A percentile compares a stretch with the other conserved stretches of the same genome.
phyloP scores from a whole-genome alignment of 129 eudicot genomes.

The Glebionis coronaria region DNA sequence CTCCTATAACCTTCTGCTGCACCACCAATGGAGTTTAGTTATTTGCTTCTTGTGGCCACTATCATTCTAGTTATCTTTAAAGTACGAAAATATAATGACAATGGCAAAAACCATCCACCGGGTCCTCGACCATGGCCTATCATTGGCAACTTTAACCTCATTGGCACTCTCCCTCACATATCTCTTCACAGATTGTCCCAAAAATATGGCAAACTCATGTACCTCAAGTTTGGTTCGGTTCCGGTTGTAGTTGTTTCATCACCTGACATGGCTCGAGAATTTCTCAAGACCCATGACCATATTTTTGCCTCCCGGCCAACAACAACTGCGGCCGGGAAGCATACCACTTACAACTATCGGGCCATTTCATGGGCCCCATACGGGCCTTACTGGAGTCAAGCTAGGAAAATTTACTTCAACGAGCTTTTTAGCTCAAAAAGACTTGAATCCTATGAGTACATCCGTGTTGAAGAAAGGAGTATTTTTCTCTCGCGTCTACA shows the following conservation, averaged over 20 bases:
- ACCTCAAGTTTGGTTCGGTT: conserved; percentile 34
- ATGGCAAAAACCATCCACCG: conserved; percentile 30
- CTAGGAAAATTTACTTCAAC: conserved; percentile 30
- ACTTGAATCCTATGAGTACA: conserved; percentile 19
- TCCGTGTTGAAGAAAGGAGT: conserved; percentile 36
- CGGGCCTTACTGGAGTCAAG: conserved; percentile 47
- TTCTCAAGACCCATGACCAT: conserved; percentile 37
- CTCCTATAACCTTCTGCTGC: no score
- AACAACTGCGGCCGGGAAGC: conserved; percentile 40
- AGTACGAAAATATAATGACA: not conserved
- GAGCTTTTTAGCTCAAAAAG: conserved; percentile 37
- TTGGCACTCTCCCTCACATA: conserved; percentile 46
- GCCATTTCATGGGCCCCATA: conserved; percentile 45
- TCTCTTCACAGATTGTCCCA: conserved; percentile 42
- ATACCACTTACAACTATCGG: conserved; percentile 32
- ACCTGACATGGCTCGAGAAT: conserved; percentile 44
- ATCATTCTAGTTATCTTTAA: conserved; percentile 18
- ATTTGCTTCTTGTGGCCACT: conserved; percentile 24
- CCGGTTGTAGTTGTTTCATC: conserved; percentile 48
- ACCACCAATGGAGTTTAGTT: conserved; percentile 24
- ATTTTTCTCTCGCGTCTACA: conserved; percentile 23
- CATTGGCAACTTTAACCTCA: conserved; percentile 47
- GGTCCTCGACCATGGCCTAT: conserved; percentile 63
- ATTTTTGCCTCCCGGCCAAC: conserved; percentile 43
- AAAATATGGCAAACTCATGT: conserved; percentile 48